Evolutionary conservation across 2,329 filamentous ascomycete species (phyloP).

Genomic region (Ceratocystis variospora): DNA sequence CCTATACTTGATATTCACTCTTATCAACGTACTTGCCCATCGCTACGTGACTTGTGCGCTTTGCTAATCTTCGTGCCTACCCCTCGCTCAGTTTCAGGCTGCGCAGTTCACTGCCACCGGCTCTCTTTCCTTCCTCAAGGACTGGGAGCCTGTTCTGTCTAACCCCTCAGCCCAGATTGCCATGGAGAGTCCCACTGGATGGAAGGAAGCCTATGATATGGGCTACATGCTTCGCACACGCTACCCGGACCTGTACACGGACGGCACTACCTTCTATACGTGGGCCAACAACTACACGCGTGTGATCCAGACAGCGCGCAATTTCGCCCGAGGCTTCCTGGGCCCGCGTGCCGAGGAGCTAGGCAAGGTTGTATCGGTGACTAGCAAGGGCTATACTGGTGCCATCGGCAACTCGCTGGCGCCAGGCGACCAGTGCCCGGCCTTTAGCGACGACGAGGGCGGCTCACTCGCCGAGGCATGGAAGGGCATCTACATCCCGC

Average conservation of each 20-base stretch:
- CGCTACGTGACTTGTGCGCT: background rate
- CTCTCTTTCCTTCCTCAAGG: conserved; percentile 41
- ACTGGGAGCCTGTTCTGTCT: conserved; percentile 45
- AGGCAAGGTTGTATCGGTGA: conserved; percentile 45
- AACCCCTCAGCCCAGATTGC: conserved; percentile 42
- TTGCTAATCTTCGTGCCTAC: background rate
- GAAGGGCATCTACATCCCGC: conserved; percentile 39
- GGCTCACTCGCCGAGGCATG: conserved; percentile 34
- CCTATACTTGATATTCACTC: too few species aligned
- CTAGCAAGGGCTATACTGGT: conserved; percentile 36
- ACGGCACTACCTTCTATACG: conserved; percentile 40
- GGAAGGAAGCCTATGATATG: conserved; percentile 46
- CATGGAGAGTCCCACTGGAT: conserved; percentile 46
- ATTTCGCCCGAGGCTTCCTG: conserved; percentile 48
- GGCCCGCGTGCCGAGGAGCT: conserved; percentile 40
- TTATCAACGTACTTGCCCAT: too few species aligned
- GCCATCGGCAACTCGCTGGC: conserved; percentile 49
- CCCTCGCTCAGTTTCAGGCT: conserved; percentile 35
- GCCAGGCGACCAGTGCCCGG: conserved; percentile 48
- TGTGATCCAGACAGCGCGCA: conserved; percentile 46
- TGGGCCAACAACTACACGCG: conserved; percentile 55
- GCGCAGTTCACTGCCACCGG: conserved; percentile 40
- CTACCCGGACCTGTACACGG: conserved; percentile 37
- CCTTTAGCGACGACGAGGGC: conserved; percentile 41
- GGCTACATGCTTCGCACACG: conserved; percentile 38